Percentiles rank a stretch among this genome's conserved stretches.
Evolutionary conservation across 768 basidiomycete genomes (phyloP).

Genomic region (Wakefieldia striispora): DNA sequence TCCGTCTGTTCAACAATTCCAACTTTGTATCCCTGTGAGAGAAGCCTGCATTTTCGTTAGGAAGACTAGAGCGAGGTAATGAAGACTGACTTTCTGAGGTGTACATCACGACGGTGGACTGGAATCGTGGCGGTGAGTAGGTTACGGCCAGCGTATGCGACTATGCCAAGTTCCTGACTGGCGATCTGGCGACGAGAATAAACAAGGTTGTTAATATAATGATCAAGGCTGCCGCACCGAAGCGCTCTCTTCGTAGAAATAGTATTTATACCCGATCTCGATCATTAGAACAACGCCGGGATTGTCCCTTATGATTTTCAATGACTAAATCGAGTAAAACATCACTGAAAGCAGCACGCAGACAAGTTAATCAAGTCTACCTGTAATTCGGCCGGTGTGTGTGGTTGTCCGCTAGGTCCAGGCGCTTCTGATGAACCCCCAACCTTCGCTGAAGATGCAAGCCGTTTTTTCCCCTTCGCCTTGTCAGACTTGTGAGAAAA

Average conservation of each 20-base stretch:
- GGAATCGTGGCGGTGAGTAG: conserved; percentile 77
- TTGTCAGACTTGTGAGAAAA: conserved; percentile 42
- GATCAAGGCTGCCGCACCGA: conserved; percentile 42
- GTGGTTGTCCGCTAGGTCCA: conserved; percentile 69
- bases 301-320: conserved; percentile 62
- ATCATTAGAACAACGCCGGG: conserved; percentile 70
- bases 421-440: conserved; percentile 41
- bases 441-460: conserved; percentile 21
- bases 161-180: conserved; percentile 74
- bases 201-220: background rate
- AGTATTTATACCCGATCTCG: conserved; percentile 82
- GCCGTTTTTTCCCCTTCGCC: conserved; percentile 35
- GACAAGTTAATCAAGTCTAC: conserved; percentile 27
- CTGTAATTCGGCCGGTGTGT: conserved; percentile 78
- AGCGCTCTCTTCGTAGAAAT: conserved; percentile 83
- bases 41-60: conserved; percentile 43
- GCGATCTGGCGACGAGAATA: conserved; percentile 51
- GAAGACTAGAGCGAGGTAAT: background rate
- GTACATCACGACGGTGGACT: conserved; percentile 60
- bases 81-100: conserved; percentile 65
- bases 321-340: conserved; percentile 15
- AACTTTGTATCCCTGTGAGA: conserved; percentile 78
- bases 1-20: conserved; percentile 82
- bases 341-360: background rate
- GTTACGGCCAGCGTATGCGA: conserved; percentile 68